Conservation (phyloP, 2,329 filamentous ascomycete species). For the Alternaria alternata region DNA sequence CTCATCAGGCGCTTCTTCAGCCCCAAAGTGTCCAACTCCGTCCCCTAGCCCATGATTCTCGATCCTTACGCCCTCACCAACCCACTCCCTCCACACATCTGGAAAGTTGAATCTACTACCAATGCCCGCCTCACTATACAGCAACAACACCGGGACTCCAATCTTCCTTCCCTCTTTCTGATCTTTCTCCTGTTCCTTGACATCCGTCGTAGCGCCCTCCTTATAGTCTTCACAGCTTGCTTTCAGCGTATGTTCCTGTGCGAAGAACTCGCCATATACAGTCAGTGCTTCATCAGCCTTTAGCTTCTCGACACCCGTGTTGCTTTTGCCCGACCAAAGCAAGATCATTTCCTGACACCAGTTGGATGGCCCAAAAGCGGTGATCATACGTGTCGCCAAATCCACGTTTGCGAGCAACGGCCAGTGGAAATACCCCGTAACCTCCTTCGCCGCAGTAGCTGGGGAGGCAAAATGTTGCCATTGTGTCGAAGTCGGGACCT, state of each 20-base stretch:
- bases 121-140: constrained; percentile 62
- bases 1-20: constrained; percentile 61
- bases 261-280: constrained; percentile 55
- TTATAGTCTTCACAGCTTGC: constrained; percentile 66
- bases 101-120: constrained; percentile 60
- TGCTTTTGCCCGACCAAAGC: constrained; percentile 49
- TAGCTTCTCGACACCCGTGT: constrained; percentile 16
- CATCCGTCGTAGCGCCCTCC: constrained; percentile 61
- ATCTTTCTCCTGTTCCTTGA: constrained; percentile 61
- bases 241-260: constrained; percentile 55
- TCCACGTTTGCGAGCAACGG: constrained; percentile 64
- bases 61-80: constrained; percentile 56
- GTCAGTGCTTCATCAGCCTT: constrained; percentile 45
- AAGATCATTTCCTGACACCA: constrained; percentile 47
- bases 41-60: constrained; percentile 59
- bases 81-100: constrained; percentile 60
- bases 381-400: constrained; percentile 62
- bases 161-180: constrained; percentile 55
- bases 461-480: constrained; percentile 55
- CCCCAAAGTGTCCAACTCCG: constrained; percentile 64
- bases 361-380: constrained; percentile 53
- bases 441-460: constrained; percentile 52
- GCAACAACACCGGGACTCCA: constrained; percentile 56
- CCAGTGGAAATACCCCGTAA: constrained; percentile 65
- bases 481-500: constrained; percentile 65